These are phyloP conservation scores for Papiliotrema flavescens DNA, from an alignment of 1,284 basidiomycete genomes.

Conservation along the genomic window DNA sequence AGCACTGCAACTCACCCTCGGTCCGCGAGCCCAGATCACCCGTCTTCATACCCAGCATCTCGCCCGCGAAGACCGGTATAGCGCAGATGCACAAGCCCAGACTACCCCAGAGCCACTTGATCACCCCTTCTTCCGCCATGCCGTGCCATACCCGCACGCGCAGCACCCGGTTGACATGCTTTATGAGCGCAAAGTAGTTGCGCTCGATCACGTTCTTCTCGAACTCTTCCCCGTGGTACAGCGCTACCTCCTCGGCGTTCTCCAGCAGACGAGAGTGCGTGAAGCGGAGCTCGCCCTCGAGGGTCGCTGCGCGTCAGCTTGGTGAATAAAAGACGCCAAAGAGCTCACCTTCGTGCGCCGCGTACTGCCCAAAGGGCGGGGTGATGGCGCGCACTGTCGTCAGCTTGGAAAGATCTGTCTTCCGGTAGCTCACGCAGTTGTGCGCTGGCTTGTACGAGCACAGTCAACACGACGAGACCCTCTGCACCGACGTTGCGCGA, in stretches of 20 bases:
- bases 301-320: constrained; percentile 60
- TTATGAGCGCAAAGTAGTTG: constrained; percentile 81
- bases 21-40: constrained; percentile 77
- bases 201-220: constrained; percentile 92
- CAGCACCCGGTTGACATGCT: constrained; percentile 82
- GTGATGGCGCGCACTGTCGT: constrained; percentile 72
- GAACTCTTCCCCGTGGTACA: constrained; percentile 83
- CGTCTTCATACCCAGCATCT: constrained; percentile 65
- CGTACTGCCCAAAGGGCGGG: constrained; percentile 90
- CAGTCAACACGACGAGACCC: constrained; percentile 77
- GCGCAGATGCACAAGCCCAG: constrained; percentile 91
- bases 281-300: constrained; percentile 86
- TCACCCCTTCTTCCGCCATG: constrained; percentile 89
- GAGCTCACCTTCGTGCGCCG: constrained; percentile 55
- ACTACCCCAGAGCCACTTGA: constrained; percentile 97
- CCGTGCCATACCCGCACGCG: constrained; percentile 83
- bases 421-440: constrained; percentile 61
- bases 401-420: neutral
- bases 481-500: constrained; percentile 93
- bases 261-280: constrained; percentile 91
- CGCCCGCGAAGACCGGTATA: constrained; percentile 85
- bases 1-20: constrained; percentile 58
- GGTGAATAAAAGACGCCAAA: neutral
- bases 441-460: constrained; percentile 78
- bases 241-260: constrained; percentile 90